phyloP scores from a whole-genome alignment of 129 eudicot species.

The Lonicera japonica region DNA sequence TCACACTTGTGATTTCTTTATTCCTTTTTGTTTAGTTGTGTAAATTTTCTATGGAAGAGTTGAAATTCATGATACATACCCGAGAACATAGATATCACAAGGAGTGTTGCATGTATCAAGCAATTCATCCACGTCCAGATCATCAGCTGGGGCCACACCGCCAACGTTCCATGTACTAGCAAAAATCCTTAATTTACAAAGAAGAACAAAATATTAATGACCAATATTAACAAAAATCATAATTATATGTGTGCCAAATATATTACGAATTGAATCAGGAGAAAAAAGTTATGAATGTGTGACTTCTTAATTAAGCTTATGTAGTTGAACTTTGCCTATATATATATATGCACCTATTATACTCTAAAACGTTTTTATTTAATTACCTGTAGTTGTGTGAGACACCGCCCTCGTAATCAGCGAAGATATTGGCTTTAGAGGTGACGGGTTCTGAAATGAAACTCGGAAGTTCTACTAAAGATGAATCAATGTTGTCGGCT shows the following conservation, averaged over 20 bases:
- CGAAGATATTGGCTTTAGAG: conserved; percentile 11
- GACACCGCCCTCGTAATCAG: conserved; percentile 15
- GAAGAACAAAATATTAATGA: not conserved
- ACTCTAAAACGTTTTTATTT: too few species aligned
- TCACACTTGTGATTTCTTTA: not conserved
- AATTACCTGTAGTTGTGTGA: conserved; percentile 47
- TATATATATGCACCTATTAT: too few species aligned
- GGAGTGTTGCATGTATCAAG: conserved; percentile 28
- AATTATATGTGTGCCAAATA: not conserved
- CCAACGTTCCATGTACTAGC: conserved; percentile 72
- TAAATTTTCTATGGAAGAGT: not conserved
- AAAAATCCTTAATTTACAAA: conserved; percentile 37
- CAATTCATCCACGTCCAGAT: conserved; percentile 44
- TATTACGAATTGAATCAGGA: too few species aligned
- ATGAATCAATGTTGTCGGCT: conserved; percentile 15
- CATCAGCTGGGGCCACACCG: conserved; percentile 47
- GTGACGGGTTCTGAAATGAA: conserved; percentile 16
- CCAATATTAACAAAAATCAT: not conserved
- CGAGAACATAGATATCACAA: conserved; percentile 60
- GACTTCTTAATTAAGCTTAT: too few species aligned
- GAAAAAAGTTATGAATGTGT: not conserved
- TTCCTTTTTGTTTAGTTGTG: not conserved
- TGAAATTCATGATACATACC: conserved; percentile 23
- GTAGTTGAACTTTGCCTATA: too few species aligned
- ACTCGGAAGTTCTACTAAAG: conserved; percentile 36